phyloP scores from a whole-genome alignment of 2,329 filamentous ascomycete species.

The Fusarium devonianum region DNA sequence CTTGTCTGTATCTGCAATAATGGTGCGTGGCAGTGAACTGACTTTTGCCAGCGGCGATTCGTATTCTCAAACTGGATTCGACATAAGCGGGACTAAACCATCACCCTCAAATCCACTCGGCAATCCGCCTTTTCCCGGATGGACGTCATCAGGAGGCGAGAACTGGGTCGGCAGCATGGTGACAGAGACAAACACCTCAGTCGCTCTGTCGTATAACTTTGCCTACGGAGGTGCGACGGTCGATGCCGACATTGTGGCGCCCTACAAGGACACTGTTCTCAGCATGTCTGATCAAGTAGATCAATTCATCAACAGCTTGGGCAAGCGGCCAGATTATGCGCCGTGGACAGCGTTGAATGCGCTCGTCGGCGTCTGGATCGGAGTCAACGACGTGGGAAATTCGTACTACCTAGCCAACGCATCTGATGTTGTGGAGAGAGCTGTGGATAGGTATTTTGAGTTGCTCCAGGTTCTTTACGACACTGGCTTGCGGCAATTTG shows the following conservation, averaged over 20 bases:
- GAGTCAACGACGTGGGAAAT: slow-evolving; percentile 64
- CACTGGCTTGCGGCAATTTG: slow-evolving; percentile 64
- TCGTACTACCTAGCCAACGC: slow-evolving; percentile 49
- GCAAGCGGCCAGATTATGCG: slow-evolving; percentile 42
- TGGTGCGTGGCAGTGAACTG: not conserved
- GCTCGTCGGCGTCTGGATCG: slow-evolving; percentile 60
- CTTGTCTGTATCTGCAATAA: slow-evolving; percentile 11
- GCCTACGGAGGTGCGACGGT: slow-evolving; percentile 63
- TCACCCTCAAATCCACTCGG: slow-evolving; percentile 64
- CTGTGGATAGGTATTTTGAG: slow-evolving; percentile 53
- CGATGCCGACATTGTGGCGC: slow-evolving; percentile 58
- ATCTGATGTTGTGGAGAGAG: slow-evolving; percentile 46
- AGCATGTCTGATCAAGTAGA: slow-evolving; percentile 37
- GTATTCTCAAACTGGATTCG: slow-evolving; percentile 56
- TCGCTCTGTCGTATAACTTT: slow-evolving; percentile 59
- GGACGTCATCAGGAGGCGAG: slow-evolving; percentile 56
- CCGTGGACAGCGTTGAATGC: slow-evolving; percentile 53
- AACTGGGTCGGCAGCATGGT: slow-evolving; percentile 62
- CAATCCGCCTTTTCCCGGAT: slow-evolving; percentile 64
- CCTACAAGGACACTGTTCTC: slow-evolving; percentile 57
- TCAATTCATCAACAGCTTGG: slow-evolving; percentile 44
- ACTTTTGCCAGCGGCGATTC: slow-evolving; percentile 41
- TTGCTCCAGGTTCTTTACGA: slow-evolving; percentile 57
- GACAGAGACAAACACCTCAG: slow-evolving; percentile 54
- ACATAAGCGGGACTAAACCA: slow-evolving; percentile 59